These are phyloP conservation scores for Penicillium paneum DNA, from an alignment of 2,329 filamentous ascomycete genomes.

Conservation along the genomic window DNA sequence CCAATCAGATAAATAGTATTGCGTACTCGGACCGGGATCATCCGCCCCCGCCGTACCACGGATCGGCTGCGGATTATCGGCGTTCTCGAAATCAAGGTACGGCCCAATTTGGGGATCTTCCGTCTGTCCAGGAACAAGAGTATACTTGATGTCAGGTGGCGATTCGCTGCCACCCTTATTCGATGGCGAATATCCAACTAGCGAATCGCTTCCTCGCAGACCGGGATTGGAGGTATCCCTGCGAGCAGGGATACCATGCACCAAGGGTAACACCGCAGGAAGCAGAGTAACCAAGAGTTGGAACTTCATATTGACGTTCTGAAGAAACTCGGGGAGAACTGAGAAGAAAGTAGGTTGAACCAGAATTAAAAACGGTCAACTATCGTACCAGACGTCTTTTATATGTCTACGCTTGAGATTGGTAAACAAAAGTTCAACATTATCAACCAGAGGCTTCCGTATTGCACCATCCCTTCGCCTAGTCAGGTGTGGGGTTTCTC, in stretches of 20 bases:
- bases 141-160: constrained; percentile 38
- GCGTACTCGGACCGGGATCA: constrained; percentile 52
- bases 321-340: too few relatives aligned
- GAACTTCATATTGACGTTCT: constrained; percentile 13
- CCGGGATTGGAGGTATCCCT: constrained; percentile 23
- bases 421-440: background rate
- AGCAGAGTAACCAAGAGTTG: constrained; percentile 3
- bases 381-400: background rate
- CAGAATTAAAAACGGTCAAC: background rate
- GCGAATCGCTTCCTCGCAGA: constrained; percentile 27
- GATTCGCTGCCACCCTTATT: constrained; percentile 36
- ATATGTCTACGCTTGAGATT: background rate
- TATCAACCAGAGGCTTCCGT: background rate
- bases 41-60: constrained; percentile 51
- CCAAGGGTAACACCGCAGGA: constrained; percentile 10
- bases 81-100: constrained; percentile 54
- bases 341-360: background rate
- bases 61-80: constrained; percentile 55
- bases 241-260: constrained; percentile 24
- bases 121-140: constrained; percentile 52
- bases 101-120: constrained; percentile 50
- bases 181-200: constrained; percentile 41
- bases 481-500: background rate
- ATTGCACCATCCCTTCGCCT: background rate
- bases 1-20: background rate